Evolutionary conservation across 768 basidiomycete species (phyloP).

Genomic region (Boletus barrowsii): DNA sequence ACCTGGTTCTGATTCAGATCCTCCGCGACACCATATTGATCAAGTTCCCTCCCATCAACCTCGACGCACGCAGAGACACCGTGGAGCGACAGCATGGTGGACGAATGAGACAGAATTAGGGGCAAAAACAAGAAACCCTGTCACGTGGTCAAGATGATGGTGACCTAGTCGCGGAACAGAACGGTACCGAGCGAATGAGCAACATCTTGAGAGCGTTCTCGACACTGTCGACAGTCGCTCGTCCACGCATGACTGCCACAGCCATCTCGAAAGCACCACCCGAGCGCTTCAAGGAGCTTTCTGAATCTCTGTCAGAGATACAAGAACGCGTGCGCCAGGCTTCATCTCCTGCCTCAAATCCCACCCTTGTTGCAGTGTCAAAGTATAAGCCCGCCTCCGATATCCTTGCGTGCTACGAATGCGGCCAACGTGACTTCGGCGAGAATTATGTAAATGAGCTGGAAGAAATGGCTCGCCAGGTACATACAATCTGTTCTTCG

Average conservation of each 20-base stretch:
- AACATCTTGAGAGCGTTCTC: constrained; percentile 3
- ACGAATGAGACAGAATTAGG: not conserved
- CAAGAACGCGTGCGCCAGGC: constrained; percentile 43
- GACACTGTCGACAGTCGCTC: constrained; percentile 3
- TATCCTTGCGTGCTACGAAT: constrained; percentile 76
- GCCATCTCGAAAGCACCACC: constrained; percentile 20
- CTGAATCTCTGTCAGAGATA: constrained; percentile 52
- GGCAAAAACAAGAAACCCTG: not conserved
- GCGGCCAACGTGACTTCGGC: constrained; percentile 88
- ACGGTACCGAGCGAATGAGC: not conserved
- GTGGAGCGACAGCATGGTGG: constrained; percentile 22
- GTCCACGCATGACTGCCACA: constrained; percentile 19
- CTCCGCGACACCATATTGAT: constrained; percentile 25
- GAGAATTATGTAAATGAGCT: constrained; percentile 98
- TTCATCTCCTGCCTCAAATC: constrained; percentile 23
- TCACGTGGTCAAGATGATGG: constrained; percentile 17
- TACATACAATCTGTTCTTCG: constrained; percentile 30
- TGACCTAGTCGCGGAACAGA: not conserved
- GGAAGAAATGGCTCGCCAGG: constrained; percentile 76
- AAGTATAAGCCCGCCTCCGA: constrained; percentile 91
- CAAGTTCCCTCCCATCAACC: constrained; percentile 26
- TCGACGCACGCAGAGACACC: constrained; percentile 26
- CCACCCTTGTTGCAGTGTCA: constrained; percentile 82
- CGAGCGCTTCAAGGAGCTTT: constrained; percentile 53
- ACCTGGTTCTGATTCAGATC: constrained; percentile 12